Base-by-base conservation (phyloP, 371 early-diverging fungal genomes). In the Syncephalastrum racemosum region DNA sequence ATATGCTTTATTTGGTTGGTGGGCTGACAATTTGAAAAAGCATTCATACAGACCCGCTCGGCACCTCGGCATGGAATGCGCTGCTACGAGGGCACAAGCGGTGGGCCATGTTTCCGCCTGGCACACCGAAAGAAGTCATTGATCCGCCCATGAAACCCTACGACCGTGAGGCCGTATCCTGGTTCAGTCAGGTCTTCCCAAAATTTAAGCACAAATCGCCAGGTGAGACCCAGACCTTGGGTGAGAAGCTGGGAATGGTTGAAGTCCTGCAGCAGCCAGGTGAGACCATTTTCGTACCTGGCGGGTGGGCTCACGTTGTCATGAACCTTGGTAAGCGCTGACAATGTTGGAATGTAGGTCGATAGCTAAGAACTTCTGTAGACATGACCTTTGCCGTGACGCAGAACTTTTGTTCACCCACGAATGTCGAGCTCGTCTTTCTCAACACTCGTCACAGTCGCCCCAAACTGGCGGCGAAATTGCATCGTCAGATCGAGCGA, bases 281-380 rank as follows among this genome's bases (percentile, higher is more conserved):
- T 0, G 91, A 91, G 68, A 90, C 86, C 8, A 88, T 93, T 41
- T 93, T 88, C 73, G 92, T 93, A 0, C 93, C 93, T 19, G 89
- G 90, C 31, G 93, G 91, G 0, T 91, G 93, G 93, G 69, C 80
- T 1, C 93, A 91, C 64, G 86, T 90, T 8, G 93, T 93, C 8
- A 87, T 93, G 78, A 93, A 93, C 68, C 64, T 90, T 20, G 87
- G 86, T 82, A 72, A 50, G 56, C 43, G 10, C 20, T 3, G 27
- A 3, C 24, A n/a, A 25, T 15, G 6, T 8, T 10, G n/a, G 14
- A 31, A 20, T 4, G 12, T 15, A 19, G n/a, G 31, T 25, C 27
- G 20, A 15, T 43, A 41, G 22, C 27, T 27, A 23, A 43, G n/a
- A 15, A 3, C n/a, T 46, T 46, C 42, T 64, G 3, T 66, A 86